These are phyloP conservation scores for Trichosporon faecale DNA, from an alignment of 1,284 basidiomycete genomes.

Conservation along the genomic window DNA sequence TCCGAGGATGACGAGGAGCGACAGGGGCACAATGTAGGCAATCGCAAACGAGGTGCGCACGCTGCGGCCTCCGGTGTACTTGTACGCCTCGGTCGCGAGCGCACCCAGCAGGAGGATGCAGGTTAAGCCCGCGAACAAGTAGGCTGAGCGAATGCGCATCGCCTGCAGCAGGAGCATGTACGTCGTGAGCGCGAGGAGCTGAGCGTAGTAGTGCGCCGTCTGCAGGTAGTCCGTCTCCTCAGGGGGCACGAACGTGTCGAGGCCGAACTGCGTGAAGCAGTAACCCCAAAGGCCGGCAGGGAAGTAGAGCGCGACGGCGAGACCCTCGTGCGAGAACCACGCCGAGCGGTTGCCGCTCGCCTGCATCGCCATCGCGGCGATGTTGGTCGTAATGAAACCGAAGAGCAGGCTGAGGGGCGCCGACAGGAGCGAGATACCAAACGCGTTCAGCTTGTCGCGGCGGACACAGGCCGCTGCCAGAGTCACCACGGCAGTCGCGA, in stretches of 20 bases:
- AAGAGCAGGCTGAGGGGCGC: slow-evolving; percentile 52
- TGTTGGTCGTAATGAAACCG: slow-evolving; percentile 63
- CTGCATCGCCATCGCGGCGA: slow-evolving; percentile 69
- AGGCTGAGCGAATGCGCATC: slow-evolving; percentile 49
- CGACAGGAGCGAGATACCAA: slow-evolving; percentile 58
- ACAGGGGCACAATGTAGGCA: slow-evolving; percentile 65
- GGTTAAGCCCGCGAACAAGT: slow-evolving; percentile 46
- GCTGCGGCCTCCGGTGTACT: not conserved
- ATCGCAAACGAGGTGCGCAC: not conserved
- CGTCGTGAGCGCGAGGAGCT: slow-evolving; percentile 62
- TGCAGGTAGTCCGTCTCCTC: slow-evolving; percentile 55
- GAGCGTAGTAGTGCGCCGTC: slow-evolving; percentile 61
- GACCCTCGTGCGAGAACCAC: slow-evolving; percentile 67
- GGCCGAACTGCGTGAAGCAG: slow-evolving; percentile 32
- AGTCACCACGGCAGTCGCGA: slow-evolving; percentile 54
- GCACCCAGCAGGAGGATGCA: slow-evolving; percentile 36
- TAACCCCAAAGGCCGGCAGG: slow-evolving; percentile 63
- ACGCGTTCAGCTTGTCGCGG: slow-evolving; percentile 43
- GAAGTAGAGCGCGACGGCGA: slow-evolving; percentile 70
- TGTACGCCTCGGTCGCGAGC: slow-evolving; percentile 26
- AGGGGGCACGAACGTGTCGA: slow-evolving; percentile 34
- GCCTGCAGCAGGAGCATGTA: slow-evolving; percentile 56
- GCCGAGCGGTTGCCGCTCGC: slow-evolving; percentile 60
- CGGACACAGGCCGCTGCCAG: slow-evolving; percentile 42
- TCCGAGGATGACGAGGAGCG: slow-evolving; percentile 65